Evolutionary conservation across 2,329 filamentous ascomycete species (phyloP).

Genomic region (Alternaria viburni): DNA sequence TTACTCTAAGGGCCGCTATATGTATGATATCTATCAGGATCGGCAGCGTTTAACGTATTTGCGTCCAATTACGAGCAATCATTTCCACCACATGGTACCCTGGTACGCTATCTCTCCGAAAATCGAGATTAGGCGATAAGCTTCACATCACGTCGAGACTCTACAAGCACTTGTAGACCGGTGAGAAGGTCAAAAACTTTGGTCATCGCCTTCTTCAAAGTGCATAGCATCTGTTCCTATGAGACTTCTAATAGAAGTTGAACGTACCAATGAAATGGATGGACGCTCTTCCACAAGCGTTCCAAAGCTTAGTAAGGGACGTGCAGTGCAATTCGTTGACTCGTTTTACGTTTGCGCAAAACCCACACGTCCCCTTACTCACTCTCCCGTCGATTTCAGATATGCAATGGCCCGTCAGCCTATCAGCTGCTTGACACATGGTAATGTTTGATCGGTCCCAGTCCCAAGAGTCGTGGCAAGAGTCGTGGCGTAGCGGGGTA

Average conservation of each 20-base stretch:
- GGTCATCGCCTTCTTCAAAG: background rate
- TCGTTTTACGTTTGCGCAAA: background rate
- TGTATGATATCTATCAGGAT: background rate
- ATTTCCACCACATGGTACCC: background rate
- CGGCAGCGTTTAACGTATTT: background rate
- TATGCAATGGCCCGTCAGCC: background rate
- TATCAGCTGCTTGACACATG: background rate
- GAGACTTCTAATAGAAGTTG: no score
- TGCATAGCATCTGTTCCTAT: background rate
- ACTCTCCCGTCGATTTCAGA: background rate
- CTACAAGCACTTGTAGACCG: background rate
- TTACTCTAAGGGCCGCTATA: background rate
- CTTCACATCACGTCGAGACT: background rate
- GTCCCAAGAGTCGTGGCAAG: background rate
- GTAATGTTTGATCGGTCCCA: background rate
- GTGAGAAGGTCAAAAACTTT: no score
- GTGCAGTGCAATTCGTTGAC: background rate
- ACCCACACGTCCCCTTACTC: background rate
- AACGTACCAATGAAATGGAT: background rate
- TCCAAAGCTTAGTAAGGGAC: background rate
- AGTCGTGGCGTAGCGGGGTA: slow-evolving; percentile 11
- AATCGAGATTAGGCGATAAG: background rate
- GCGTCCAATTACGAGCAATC: background rate
- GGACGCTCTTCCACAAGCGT: background rate
- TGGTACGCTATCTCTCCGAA: background rate